Evolutionary conservation across 805 yeast genomes (phyloP).

Genomic region (Candida ascalaphidarum): DNA sequence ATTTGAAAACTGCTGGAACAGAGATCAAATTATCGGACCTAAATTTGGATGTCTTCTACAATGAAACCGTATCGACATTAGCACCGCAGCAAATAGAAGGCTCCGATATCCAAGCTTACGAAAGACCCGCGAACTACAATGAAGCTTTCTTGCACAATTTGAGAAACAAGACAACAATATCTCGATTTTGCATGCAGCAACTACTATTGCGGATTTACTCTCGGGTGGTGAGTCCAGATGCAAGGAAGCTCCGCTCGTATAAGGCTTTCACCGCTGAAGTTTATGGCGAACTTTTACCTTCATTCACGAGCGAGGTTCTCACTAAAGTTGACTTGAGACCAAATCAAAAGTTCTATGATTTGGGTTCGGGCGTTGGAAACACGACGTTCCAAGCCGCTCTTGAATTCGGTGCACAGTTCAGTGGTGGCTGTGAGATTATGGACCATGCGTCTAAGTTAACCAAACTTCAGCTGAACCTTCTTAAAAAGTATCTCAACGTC

Average conservation of each 20-base stretch:
- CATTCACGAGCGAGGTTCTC: constrained; percentile 55
- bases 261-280: constrained; percentile 86
- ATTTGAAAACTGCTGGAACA: too few species aligned
- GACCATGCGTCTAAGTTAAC: constrained; percentile 68
- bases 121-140: constrained; percentile 1
- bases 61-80: constrained; percentile 2
- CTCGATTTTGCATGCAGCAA: constrained; percentile 40
- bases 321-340: constrained; percentile 50
- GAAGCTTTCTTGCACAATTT: constrained; percentile 4
- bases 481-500: constrained; percentile 46
- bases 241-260: constrained; percentile 55
- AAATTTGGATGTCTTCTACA: constrained; percentile 6
- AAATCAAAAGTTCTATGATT: constrained; percentile 62
- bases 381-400: constrained; percentile 84
- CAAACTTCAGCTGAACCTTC: constrained; percentile 47
- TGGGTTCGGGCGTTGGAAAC: constrained; percentile 94
- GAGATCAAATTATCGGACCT: constrained; percentile 2
- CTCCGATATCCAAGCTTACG: constrained; percentile 3
- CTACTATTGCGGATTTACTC: constrained; percentile 65
- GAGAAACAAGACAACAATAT: too few species aligned
- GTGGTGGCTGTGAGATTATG: constrained; percentile 92
- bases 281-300: constrained; percentile 84
- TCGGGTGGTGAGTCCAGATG: constrained; percentile 65
- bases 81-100: constrained; percentile 2
- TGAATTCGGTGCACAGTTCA: constrained; percentile 65